Conservation (phyloP, 2,329 filamentous ascomycete species). For the Purpureocillium lavendulum region DNA sequence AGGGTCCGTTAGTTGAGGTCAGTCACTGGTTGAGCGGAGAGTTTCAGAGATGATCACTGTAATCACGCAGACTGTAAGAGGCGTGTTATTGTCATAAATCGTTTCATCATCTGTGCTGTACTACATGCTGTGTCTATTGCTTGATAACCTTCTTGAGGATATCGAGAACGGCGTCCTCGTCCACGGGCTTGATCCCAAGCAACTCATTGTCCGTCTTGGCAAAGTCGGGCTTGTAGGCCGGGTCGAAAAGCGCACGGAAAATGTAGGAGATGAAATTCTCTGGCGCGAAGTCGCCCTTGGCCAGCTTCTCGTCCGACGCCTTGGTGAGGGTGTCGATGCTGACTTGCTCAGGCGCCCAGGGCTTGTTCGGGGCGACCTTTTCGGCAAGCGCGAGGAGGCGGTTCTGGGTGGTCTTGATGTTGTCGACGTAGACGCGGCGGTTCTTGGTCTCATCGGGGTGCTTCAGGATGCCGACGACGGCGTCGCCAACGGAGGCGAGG, state of each 20-base stretch:
- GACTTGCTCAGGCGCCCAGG: conserved; percentile 34
- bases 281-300: conserved; percentile 18
- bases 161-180: conserved; percentile 29
- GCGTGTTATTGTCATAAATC: no score
- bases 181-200: conserved; percentile 32
- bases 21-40: no score
- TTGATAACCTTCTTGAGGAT: conserved; percentile 12
- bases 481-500: conserved; percentile 35
- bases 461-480: conserved; percentile 37
- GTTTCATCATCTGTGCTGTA: not conserved
- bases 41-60: no score
- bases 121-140: not conserved
- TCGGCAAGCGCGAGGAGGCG: conserved; percentile 37
- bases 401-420: conserved; percentile 35
- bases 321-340: conserved; percentile 18
- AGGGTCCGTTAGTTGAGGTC: no score
- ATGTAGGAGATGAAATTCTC: conserved; percentile 24
- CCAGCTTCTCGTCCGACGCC: conserved; percentile 19
- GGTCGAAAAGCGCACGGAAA: conserved; percentile 19
- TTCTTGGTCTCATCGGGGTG: conserved; percentile 47
- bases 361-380: conserved; percentile 34
- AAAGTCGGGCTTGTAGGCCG: conserved; percentile 22
- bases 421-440: conserved; percentile 35
- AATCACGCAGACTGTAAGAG: no score
- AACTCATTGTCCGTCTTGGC: conserved; percentile 33